A percentile compares a stretch with the other conserved stretches of the same genome.
Evolutionary conservation across 192 early-diverging fungal genomes (phyloP).

Genomic region (Gonapodya prolifera): DNA sequence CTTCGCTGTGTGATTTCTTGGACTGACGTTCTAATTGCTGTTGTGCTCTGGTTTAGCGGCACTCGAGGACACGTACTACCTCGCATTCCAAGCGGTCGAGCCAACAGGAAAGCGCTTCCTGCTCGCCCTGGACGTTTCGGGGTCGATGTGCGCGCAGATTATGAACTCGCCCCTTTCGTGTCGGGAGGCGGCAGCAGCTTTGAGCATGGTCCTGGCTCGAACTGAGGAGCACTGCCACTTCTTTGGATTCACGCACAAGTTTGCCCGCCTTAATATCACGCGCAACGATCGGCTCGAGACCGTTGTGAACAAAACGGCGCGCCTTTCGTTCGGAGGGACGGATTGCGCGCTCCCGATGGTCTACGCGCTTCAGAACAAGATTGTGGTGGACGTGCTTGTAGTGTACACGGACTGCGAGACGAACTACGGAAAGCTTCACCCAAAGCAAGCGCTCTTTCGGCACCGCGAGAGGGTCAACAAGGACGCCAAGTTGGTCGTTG

Average conservation of each 20-base stretch:
- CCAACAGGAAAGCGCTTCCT: slow-evolving; percentile 10
- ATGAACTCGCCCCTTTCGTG: not conserved
- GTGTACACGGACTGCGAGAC: slow-evolving; percentile 17
- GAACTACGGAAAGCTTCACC: slow-evolving; percentile 12
- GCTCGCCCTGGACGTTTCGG: slow-evolving; percentile 13
- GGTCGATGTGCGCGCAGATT: slow-evolving; percentile 10
- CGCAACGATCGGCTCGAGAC: slow-evolving; percentile 1
- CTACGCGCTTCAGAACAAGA: slow-evolving; percentile 12
- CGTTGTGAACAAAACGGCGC: not conserved
- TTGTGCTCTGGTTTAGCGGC: no score
- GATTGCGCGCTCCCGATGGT: no score
- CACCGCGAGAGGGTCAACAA: slow-evolving; percentile 8
- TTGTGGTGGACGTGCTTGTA: slow-evolving; percentile 15
- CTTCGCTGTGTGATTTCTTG: no score
- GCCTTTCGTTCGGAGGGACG: slow-evolving; percentile 10
- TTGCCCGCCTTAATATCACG: slow-evolving; percentile 3
- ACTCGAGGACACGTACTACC: no score
- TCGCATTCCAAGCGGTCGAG: slow-evolving; percentile 13
- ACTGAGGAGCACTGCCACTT: slow-evolving; percentile 5
- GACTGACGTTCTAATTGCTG: no score
- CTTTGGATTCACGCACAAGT: slow-evolving; percentile 8
- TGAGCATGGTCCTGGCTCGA: slow-evolving; percentile 8
- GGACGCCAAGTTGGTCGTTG: slow-evolving; percentile 11
- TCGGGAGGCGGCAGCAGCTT: slow-evolving; percentile 10
- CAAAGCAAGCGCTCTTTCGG: slow-evolving; percentile 8